Percentiles rank a stretch among this genome's conserved stretches.
phyloP scores from a whole-genome alignment of 1,284 basidiomycete genomes.

The Apiotrichum veenhuisii region DNA sequence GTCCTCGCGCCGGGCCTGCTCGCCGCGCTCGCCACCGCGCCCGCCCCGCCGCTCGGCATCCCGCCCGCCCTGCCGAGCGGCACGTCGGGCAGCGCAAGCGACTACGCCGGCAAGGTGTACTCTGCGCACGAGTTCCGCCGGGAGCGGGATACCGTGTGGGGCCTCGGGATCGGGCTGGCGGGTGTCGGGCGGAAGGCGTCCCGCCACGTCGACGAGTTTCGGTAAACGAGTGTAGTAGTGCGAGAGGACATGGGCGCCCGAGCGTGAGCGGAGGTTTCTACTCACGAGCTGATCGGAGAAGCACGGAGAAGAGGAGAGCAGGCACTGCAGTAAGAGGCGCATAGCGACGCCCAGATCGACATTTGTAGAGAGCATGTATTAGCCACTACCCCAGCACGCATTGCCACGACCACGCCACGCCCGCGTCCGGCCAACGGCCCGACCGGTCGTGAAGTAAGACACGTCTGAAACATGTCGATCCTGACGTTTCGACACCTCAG shows the following conservation, averaged over 20 bases:
- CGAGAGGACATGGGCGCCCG: background rate
- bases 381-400: no score
- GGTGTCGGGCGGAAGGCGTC: conserved; percentile 21
- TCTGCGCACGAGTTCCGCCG: conserved; percentile 23
- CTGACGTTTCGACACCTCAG: no score
- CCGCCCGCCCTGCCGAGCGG: conserved; percentile 5
- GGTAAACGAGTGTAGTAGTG: background rate
- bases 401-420: no score
- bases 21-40: conserved; percentile 8
- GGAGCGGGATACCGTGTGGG: conserved; percentile 17
- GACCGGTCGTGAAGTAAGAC: no score
- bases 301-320: no score
- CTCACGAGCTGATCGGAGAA: no score
- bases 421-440: no score
- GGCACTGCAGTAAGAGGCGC: no score
- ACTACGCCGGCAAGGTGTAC: conserved; percentile 25
- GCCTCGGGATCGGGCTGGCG: conserved; percentile 13
- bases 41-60: conserved; percentile 16
- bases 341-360: no score
- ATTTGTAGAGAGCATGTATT: no score
- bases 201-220: conserved; percentile 21
- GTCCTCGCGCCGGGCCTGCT: conserved; percentile 16
- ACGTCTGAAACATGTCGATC: no score
- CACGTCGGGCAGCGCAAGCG: conserved; percentile 9
- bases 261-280: no score